phyloP scores from a whole-genome alignment of 2,329 filamentous ascomycete species.

The Aspergillus quadrilineatus region DNA sequence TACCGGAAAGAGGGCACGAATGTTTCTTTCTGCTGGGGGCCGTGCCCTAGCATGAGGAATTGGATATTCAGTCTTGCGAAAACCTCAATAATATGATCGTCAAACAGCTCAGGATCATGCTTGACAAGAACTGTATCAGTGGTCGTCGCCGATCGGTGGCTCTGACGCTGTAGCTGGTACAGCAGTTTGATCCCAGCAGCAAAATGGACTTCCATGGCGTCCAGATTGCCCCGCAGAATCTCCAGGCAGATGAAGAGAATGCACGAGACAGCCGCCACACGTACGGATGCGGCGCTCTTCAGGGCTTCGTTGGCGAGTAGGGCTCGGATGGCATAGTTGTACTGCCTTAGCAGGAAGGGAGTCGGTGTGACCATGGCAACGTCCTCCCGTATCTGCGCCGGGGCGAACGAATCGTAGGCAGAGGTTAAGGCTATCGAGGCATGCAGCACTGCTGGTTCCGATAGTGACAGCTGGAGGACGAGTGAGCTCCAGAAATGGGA shows the following conservation, averaged over 20 bases:
- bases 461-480: neutral
- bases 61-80: neutral
- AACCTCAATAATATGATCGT: neutral
- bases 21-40: neutral
- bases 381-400: neutral
- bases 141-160: neutral
- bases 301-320: neutral
- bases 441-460: neutral
- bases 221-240: neutral
- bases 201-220: constrained; percentile 4
- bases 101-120: neutral
- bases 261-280: neutral
- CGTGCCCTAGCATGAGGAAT: constrained; percentile 2
- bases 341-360: neutral
- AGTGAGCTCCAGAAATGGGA: constrained; percentile 2
- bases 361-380: neutral
- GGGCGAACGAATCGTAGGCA: neutral
- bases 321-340: constrained; percentile 2
- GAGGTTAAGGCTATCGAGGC: neutral
- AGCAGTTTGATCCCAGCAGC: neutral
- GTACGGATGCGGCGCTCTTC: neutral
- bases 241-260: constrained; percentile 1
- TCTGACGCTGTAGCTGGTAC: neutral
- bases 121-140: neutral
- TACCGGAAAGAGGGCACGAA: neutral